phyloP scores from a whole-genome alignment of 108 stramenopile species.

The Pelagomonas calceolata region DNA sequence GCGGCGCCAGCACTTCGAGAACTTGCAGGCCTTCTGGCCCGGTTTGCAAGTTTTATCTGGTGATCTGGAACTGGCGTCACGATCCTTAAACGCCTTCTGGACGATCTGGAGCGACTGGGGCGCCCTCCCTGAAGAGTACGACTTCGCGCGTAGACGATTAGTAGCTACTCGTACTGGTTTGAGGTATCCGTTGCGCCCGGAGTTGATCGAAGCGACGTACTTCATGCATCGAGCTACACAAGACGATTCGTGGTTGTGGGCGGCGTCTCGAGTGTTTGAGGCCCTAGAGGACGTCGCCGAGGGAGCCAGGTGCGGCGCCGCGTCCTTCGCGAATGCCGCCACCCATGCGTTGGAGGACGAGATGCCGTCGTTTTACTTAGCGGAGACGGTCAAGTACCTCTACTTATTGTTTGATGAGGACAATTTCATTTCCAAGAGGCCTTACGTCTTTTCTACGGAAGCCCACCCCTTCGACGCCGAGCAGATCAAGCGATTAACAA shows the following conservation, averaged over 20 bases:
- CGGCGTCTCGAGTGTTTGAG: neutral
- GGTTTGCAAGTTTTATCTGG: constrained; percentile 80
- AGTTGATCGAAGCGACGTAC: constrained; percentile 75
- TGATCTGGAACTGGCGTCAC: constrained; percentile 56
- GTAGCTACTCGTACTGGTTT: constrained; percentile 36
- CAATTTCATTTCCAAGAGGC: constrained; percentile 1
- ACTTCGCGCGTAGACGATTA: constrained; percentile 52
- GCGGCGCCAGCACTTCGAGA: constrained; percentile 46
- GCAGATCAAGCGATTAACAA: constrained; percentile 12
- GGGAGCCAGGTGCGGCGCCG: constrained; percentile 17
- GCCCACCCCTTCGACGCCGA: constrained; percentile 25
- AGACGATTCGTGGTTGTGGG: constrained; percentile 18
- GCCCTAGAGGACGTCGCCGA: neutral
- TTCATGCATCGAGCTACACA: constrained; percentile 57
- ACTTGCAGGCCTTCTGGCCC: constrained; percentile 86
- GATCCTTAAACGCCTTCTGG: constrained; percentile 65
- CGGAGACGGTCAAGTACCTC: constrained; percentile 27
- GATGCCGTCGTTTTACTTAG: constrained; percentile 29
- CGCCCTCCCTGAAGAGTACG: constrained; percentile 75
- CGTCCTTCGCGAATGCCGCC: constrained; percentile 8
- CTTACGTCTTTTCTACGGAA: constrained; percentile 22
- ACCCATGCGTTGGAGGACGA: constrained; percentile 9
- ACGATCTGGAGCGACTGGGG: constrained; percentile 58
- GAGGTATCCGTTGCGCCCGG: constrained; percentile 72
- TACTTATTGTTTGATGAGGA: constrained; percentile 25